Conservation (phyloP, 768 basidiomycete species). For the Amyloporia xantha region DNA sequence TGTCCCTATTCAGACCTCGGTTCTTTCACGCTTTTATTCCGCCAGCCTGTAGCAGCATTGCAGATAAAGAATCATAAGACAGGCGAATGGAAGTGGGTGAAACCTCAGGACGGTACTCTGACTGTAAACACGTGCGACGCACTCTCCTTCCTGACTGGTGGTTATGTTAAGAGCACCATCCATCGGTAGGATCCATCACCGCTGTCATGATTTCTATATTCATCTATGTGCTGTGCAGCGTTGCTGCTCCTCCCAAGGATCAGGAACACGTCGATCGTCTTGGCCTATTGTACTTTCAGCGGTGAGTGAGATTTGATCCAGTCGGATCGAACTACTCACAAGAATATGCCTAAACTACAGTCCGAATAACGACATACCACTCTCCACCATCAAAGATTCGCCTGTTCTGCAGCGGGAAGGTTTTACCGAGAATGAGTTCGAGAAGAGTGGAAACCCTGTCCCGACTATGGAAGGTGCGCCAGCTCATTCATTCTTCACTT, state of each 20-base stretch:
- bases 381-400: constrained; percentile 35
- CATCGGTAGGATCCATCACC: constrained; percentile 28
- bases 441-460: constrained; percentile 32
- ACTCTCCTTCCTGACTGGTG: constrained; percentile 40
- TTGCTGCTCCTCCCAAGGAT: constrained; percentile 43
- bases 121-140: constrained; percentile 48
- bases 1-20: constrained; percentile 41
- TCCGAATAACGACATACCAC: constrained; percentile 38
- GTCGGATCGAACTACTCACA: too few relatives aligned
- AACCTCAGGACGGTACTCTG: constrained; percentile 40
- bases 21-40: constrained; percentile 47
- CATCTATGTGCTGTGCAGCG: constrained; percentile 20
- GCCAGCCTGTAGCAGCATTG: constrained; percentile 47
- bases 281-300: constrained; percentile 47
- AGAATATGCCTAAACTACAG: constrained; percentile 12
- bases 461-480: constrained; percentile 41
- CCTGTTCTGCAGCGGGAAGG: constrained; percentile 39
- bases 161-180: constrained; percentile 39
- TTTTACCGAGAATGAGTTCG: constrained; percentile 40
- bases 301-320: too few relatives aligned
- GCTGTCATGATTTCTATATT: background rate
- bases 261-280: constrained; percentile 45
- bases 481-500: too few relatives aligned
- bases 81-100: constrained; percentile 49
- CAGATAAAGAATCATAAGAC: constrained; percentile 42